A percentile compares a stretch with the other conserved stretches of the same genome.
These are phyloP conservation scores for Chondrostereum purpureum DNA, from an alignment of 1,284 basidiomycete species.

Conservation along the genomic window DNA sequence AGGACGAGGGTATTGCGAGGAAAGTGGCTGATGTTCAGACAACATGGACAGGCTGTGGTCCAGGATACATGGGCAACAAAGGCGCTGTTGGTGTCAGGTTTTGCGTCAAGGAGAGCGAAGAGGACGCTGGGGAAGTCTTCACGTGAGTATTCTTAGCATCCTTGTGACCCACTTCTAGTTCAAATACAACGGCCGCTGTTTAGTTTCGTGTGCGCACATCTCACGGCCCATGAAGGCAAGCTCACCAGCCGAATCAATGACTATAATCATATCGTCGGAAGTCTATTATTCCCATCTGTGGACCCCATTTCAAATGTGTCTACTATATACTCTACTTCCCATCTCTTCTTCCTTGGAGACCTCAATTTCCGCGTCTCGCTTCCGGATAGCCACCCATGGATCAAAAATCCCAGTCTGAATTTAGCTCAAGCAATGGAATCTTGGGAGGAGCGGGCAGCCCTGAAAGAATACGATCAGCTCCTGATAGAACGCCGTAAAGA, in stretches of 20 bases:
- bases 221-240: constrained; percentile 79
- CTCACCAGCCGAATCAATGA: constrained; percentile 71
- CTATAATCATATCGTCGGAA: constrained; percentile 76
- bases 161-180: constrained; percentile 1
- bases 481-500: constrained; percentile 55
- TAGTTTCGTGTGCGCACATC: constrained; percentile 91
- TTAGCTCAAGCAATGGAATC: constrained; percentile 31
- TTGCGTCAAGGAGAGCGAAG: constrained; percentile 53
- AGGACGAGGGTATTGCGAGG: constrained; percentile 59
- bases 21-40: constrained; percentile 64
- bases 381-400: constrained; percentile 43
- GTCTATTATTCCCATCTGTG: constrained; percentile 71
- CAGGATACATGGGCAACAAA: constrained; percentile 88
- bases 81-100: constrained; percentile 89
- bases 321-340: constrained; percentile 76
- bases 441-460: constrained; percentile 49
- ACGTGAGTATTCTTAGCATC: constrained; percentile 66
- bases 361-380: constrained; percentile 81
- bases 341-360: constrained; percentile 85
- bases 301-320: constrained; percentile 35
- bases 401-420: constrained; percentile 12
- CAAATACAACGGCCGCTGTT: constrained; percentile 9
- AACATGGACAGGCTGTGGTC: constrained; percentile 71
- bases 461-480: constrained; percentile 80
- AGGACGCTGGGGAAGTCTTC: constrained; percentile 63